Conservation (phyloP, 2,329 filamentous ascomycete genomes). For the Penicillium nordicum region DNA sequence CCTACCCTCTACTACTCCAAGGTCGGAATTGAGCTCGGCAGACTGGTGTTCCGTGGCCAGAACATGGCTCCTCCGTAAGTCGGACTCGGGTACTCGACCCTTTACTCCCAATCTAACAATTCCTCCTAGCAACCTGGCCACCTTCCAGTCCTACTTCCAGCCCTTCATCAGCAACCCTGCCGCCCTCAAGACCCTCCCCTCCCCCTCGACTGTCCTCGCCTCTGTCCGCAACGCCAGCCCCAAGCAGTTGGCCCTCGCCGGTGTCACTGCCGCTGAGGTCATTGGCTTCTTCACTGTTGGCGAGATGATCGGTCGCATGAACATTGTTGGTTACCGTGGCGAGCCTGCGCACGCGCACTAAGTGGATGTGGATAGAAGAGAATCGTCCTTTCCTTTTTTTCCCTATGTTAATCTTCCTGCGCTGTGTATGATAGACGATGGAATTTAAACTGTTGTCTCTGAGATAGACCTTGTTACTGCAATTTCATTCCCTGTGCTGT, state of each 20-base stretch:
- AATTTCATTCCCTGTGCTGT: conserved; percentile 13
- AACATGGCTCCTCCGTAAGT: conserved; percentile 95
- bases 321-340: conserved; percentile 89
- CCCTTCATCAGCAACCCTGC: conserved; percentile 70
- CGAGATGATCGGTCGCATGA: conserved; percentile 93
- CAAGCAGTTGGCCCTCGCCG: conserved; percentile 67
- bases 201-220: conserved; percentile 54
- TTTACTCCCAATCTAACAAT: conserved; percentile 6
- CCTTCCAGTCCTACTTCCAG: conserved; percentile 85
- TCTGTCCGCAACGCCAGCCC: conserved; percentile 66
- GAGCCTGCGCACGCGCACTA: conserved; percentile 52
- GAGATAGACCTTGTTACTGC: conserved; percentile 27
- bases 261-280: conserved; percentile 78
- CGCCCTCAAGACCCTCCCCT: conserved; percentile 54
- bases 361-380: conserved; percentile 21
- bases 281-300: conserved; percentile 97
- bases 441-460: conserved; percentile 45
- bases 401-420: conserved; percentile 29
- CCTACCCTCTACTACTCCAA: conserved; percentile 87
- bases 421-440: conserved; percentile 48
- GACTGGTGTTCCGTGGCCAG: conserved; percentile 81
- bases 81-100: conserved; percentile 3
- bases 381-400: conserved; percentile 30
- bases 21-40: conserved; percentile 81
- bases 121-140: conserved; percentile 63